Conservation (phyloP, 768 basidiomycete species). For the Suillus americanus region DNA sequence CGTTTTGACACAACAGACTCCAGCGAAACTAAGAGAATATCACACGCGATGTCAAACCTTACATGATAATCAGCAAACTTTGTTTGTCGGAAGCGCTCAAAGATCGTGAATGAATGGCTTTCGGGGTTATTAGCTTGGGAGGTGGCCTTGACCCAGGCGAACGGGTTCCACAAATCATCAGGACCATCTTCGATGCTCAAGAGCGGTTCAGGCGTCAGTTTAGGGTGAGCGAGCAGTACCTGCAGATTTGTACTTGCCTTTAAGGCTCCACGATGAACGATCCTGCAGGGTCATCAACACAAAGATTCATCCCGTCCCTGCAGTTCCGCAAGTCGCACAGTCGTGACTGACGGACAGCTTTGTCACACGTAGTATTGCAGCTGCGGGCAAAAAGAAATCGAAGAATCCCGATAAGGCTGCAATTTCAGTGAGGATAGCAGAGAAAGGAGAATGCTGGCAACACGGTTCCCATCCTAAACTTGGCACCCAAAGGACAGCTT, state of each 20-base stretch:
- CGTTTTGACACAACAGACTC: not conserved
- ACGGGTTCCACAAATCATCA: not conserved
- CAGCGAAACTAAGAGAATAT: not conserved
- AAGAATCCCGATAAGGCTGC: not conserved
- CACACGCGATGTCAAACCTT: not conserved
- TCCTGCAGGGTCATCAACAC: not conserved
- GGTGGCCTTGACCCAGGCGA: not conserved
- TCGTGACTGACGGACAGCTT: not conserved
- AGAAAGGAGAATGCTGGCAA: not conserved
- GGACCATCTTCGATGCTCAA: not conserved
- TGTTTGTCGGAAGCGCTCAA: not conserved
- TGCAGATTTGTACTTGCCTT: not conserved
- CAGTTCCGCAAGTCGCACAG: not conserved
- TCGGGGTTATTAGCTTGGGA: not conserved
- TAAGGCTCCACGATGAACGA: not conserved
- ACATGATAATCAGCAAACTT: not conserved
- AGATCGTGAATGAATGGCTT: not conserved
- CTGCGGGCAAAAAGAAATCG: not conserved
- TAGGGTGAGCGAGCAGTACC: not conserved
- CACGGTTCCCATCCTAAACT: not conserved
- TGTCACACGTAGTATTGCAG: not conserved
- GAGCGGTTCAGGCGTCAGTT: not conserved
- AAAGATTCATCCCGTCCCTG: not conserved
- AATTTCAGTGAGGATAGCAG: not conserved
- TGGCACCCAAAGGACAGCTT: not conserved